A percentile compares a stretch with the other conserved stretches of the same genome.
These are phyloP conservation scores for Sparassis latifolia DNA, from an alignment of 1,284 basidiomycete genomes.

Conservation along the genomic window DNA sequence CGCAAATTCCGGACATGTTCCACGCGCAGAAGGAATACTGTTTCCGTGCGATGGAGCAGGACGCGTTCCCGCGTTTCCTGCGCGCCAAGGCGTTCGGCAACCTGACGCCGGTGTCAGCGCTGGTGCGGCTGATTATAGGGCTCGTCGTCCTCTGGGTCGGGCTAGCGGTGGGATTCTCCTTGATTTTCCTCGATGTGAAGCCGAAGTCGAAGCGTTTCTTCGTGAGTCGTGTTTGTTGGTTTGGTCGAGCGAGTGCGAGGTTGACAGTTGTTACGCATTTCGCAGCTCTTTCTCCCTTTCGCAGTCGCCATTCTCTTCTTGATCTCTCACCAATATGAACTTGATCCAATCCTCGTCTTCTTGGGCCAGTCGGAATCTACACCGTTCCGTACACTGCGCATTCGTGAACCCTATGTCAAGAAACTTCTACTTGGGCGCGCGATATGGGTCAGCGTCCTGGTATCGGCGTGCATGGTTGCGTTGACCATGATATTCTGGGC, in stretches of 20 bases:
- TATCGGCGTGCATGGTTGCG: constrained; percentile 63
- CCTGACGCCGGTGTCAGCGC: constrained; percentile 83
- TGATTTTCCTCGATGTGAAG: constrained; percentile 89
- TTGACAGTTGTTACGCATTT: constrained; percentile 10
- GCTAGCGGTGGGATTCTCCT: constrained; percentile 82
- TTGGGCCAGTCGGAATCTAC: constrained; percentile 83
- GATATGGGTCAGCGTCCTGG: constrained; percentile 75
- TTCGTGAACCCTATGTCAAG: constrained; percentile 89
- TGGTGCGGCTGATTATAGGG: constrained; percentile 81
- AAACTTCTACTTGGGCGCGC: constrained; percentile 84
- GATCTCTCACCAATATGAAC: constrained; percentile 92
- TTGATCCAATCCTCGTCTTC: constrained; percentile 89
- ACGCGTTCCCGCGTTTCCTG: constrained; percentile 95
- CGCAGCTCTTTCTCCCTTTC: constrained; percentile 90
- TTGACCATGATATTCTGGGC: constrained; percentile 87
- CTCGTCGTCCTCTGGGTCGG: constrained; percentile 89
- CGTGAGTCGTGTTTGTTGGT: constrained; percentile 51
- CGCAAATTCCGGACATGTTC: constrained; percentile 95
- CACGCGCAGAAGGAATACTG: constrained; percentile 97
- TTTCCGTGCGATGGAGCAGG: constrained; percentile 94
- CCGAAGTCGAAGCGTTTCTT: constrained; percentile 90
- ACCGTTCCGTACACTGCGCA: constrained; percentile 85
- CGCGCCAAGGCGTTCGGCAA: constrained; percentile 97
- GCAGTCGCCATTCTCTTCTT: constrained; percentile 86
- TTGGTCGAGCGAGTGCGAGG: neutral